Conservation (phyloP, 768 basidiomycete species). For the Auricularia heimuer region DNA sequence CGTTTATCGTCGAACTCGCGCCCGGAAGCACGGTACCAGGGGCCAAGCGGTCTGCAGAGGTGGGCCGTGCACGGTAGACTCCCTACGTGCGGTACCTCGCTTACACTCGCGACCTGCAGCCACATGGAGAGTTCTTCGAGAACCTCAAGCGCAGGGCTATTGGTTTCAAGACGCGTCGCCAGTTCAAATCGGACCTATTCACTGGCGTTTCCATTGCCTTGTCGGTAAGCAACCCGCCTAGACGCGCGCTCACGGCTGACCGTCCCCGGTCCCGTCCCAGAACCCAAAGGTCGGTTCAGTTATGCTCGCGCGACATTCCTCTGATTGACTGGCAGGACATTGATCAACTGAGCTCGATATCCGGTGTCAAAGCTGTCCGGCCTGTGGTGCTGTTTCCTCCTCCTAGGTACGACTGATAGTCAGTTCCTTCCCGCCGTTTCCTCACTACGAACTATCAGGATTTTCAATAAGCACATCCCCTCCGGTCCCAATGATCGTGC, state of each 20-base stretch:
- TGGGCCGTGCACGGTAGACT: not conserved
- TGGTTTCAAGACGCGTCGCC: not conserved
- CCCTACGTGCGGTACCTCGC: too few species aligned
- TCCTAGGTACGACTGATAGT: slow-evolving; percentile 28
- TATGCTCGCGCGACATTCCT: slow-evolving; percentile 15
- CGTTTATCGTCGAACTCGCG: not conserved
- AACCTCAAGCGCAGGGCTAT: not conserved
- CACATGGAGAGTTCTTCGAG: not conserved
- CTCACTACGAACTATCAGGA: slow-evolving; percentile 21
- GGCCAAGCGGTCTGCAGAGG: not conserved
- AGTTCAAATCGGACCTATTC: slow-evolving; percentile 28
- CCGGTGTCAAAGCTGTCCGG: slow-evolving; percentile 50
- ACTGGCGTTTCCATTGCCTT: slow-evolving; percentile 48
- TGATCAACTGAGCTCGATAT: slow-evolving; percentile 30
- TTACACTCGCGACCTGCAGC: not conserved
- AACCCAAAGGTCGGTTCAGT: slow-evolving; percentile 4
- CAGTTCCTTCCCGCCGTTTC: not conserved
- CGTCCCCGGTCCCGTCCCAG: not conserved
- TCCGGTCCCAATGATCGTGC: slow-evolving; percentile 31
- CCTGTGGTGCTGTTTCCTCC: slow-evolving; percentile 36
- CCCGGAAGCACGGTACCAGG: not conserved
- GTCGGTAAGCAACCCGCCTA: slow-evolving; percentile 17
- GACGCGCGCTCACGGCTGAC: too few species aligned
- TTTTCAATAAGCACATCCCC: slow-evolving; percentile 33
- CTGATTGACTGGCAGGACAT: slow-evolving; percentile 32